Evolutionary conservation across 2,329 filamentous ascomycete species (phyloP).

Genomic region (Chaetomiaceae sp.): DNA sequence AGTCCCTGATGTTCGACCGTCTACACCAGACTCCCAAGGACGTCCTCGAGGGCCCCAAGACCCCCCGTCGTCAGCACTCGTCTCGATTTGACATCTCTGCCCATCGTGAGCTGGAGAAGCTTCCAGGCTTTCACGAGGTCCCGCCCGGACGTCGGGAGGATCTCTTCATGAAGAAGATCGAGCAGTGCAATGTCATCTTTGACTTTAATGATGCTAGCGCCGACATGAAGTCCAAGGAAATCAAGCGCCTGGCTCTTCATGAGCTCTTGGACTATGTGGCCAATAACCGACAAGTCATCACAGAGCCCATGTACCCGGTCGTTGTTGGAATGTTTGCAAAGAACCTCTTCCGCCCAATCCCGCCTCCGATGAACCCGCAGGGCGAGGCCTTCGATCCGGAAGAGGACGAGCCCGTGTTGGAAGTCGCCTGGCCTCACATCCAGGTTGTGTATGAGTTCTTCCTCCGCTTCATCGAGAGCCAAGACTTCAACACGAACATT

Average conservation of each 20-base stretch:
- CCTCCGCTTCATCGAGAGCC: constrained; percentile 96
- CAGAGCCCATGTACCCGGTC: constrained; percentile 96
- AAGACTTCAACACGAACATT: constrained; percentile 99
- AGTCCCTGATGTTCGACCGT: constrained; percentile 82
- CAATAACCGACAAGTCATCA: constrained; percentile 97
- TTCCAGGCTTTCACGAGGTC: constrained; percentile 96
- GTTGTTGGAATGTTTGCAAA: constrained; percentile 99
- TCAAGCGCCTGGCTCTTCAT: constrained; percentile 92
- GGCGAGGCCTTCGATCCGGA: constrained; percentile 98
- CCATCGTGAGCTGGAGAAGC: constrained; percentile 91
- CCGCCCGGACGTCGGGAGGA: constrained; percentile 91
- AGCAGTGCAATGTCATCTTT: constrained; percentile 99
- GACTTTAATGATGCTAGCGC: constrained; percentile 98
- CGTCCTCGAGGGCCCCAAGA: constrained; percentile 89
- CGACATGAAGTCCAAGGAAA: constrained; percentile 99
- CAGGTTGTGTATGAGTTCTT: constrained; percentile 99
- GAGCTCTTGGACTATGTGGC: constrained; percentile 97
- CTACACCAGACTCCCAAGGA: constrained; percentile 94
- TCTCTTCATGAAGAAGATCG: constrained; percentile 99
- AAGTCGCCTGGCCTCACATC: constrained; percentile 98
- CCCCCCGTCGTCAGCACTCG: constrained; percentile 93
- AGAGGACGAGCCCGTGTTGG: constrained; percentile 94
- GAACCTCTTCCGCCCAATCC: constrained; percentile 95
- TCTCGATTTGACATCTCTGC: constrained; percentile 97
- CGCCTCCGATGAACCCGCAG: constrained; percentile 94